Conservation (phyloP, 441 rosid genomes). For the Melastoma candidum region DNA sequence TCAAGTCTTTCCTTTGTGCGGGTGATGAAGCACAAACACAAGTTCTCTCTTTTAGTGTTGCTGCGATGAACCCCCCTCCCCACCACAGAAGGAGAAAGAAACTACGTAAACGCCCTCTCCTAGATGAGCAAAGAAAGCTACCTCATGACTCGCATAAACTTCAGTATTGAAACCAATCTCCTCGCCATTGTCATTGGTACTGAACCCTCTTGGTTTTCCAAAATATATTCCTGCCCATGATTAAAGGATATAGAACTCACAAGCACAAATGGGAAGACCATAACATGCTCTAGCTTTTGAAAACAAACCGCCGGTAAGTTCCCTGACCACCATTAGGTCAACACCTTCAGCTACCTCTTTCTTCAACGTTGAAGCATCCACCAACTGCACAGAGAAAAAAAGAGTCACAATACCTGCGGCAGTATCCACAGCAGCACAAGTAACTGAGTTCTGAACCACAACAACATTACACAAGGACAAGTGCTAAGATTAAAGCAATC, state of each 20-base stretch:
- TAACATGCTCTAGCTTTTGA: too few species aligned
- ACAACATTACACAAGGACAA: too few species aligned
- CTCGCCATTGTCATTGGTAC: conserved; percentile 61
- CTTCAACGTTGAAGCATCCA: conserved; percentile 86
- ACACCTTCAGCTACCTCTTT: conserved; percentile 91
- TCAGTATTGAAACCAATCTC: conserved; percentile 84
- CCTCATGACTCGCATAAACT: conserved; percentile 85
- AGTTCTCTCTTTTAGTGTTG: background rate
- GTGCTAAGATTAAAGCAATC: too few species aligned
- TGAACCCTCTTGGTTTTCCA: conserved; percentile 80
- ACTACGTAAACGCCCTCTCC: background rate
- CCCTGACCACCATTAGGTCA: conserved; percentile 92
- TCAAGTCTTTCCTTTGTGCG: too few species aligned
- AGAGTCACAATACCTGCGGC: too few species aligned
- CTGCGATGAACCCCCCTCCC: background rate
- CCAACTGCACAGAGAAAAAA: conserved; percentile 32
- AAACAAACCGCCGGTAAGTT: conserved; percentile 89
- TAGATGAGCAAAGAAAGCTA: conserved; percentile 17
- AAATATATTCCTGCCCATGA: conserved; percentile 65
- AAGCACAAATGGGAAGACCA: too few species aligned
- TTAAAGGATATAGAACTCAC: too few species aligned
- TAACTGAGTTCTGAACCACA: too few species aligned
- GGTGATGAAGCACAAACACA: too few species aligned
- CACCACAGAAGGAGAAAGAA: background rate
- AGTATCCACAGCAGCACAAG: too few species aligned